Evolutionary conservation across 768 basidiomycete genomes (phyloP).

Genomic region (Cubamyces lactineus): DNA sequence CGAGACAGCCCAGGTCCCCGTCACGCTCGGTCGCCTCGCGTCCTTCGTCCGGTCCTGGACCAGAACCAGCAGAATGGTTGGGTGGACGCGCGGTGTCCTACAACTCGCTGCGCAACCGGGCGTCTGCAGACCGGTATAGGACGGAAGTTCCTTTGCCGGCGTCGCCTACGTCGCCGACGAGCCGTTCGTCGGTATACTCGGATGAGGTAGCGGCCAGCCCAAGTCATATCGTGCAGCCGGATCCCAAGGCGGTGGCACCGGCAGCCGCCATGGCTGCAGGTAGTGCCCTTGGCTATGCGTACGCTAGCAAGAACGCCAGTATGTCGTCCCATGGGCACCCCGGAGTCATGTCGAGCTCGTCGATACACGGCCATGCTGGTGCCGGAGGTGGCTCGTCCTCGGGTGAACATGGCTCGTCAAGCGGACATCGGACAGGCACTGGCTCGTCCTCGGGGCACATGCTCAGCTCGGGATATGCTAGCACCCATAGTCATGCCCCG

Average conservation of each 20-base stretch:
- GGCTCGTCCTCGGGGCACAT: conserved; percentile 16
- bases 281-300: conserved; percentile 3
- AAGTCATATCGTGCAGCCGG: conserved; percentile 1
- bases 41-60: conserved; percentile 3
- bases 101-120: conserved; percentile 4
- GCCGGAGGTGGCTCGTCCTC: conserved; percentile 18
- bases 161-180: conserved; percentile 2
- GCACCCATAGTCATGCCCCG: conserved; percentile 5
- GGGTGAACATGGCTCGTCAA: conserved; percentile 20
- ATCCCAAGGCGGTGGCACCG: neutral
- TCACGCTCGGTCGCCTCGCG: conserved; percentile 12
- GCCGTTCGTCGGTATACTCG: conserved; percentile 18
- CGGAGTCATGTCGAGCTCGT: conserved; percentile 16
- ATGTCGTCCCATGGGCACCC: conserved; percentile 22
- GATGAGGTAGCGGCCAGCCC: conserved; percentile 15
- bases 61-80: conserved; percentile 26
- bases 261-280: neutral
- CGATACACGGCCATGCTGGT: conserved; percentile 23
- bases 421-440: conserved; percentile 14
- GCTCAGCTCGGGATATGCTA: neutral
- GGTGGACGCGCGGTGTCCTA: conserved; percentile 22
- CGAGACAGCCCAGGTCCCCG: conserved; percentile 15
- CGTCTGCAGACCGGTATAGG: conserved; percentile 2
- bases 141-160: conserved; percentile 4
- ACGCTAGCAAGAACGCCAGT: conserved; percentile 7